Base-by-base conservation (phyloP, 208 protist genomes). In the Acanthamoeba royreba region DNA sequence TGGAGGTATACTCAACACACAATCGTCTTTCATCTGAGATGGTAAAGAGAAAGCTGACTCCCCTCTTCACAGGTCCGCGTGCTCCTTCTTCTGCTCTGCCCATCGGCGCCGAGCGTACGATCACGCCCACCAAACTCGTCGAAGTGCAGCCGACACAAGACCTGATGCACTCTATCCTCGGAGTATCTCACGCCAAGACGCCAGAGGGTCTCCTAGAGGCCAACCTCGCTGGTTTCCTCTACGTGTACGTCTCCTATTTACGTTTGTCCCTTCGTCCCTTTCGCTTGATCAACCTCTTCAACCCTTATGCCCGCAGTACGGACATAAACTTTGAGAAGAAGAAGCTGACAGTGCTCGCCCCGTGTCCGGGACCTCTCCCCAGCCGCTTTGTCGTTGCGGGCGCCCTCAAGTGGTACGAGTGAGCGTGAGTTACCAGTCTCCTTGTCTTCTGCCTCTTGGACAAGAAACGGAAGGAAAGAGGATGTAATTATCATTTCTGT, bases 141-240 rank as follows among this genome's bases (percentile, higher is more conserved):
- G 94, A 95, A 58, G 79, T 95, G 19, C 49, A 47, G 40, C 94
- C 94, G 19, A 52, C 43, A 17, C 22, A 35, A 17, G 95, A 96
- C 35, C 81, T 95, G 38, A 25, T 77, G 22, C 89, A 96, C 72
- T 95, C 94, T 22, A 69, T 96, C 31, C 13, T 96, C 0, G 95
- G 45, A 4, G 79, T 96, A 19, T 94, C 92, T 28, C 93, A 96
- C 90, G 92, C 95, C 22, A 94, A 93, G 35, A 58, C 81, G 45
- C 15, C 47, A 9, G 89, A 95, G 85, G 43, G 43, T 42, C 28
- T 96, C 19, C 52, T 94, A n/a, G 63, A 87, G 11, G 63, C 46
- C 25, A 96, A 96, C 85, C 33, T 96, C 45, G 95, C 94, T 22
- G 95, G 95, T 42, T 96, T 96, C 49, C 53, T 96, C 4, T 96